Evolutionary conservation across 768 basidiomycete genomes (phyloP), one percentile per base, ranked within the genome.

Genomic region (Suillus alpinus): DNA sequence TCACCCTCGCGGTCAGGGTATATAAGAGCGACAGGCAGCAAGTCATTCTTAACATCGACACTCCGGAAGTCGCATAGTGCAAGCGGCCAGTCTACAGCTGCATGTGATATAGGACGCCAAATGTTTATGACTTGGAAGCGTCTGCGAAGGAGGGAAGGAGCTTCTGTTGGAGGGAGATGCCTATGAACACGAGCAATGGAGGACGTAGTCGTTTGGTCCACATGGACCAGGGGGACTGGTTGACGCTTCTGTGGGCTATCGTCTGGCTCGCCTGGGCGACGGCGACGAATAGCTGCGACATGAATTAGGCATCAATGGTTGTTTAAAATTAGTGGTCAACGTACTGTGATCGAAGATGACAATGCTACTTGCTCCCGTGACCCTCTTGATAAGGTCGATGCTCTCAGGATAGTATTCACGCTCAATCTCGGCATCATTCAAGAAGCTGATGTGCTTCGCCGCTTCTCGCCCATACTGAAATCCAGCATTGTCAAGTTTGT

Each of bases 91-190:
- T 83, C 83, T n/a, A 68, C 66, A 2, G 81, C 81, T 2, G 75
- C 64, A 61, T 79, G 70, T 18, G 72, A 65, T 65, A 84, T 81
- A 1, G 83, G 83, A 23, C 83, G 76, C 83, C 83, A 84, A 59
- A 84, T 68, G 68, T 83, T 83, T 62, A 84, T 76, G 62, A 84
- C 80, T 64, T 83, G 81, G 69, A 81, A 83, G 61, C 82, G 80
- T 26, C 73, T 68, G 62, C 75, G 67, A 39, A 82, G 73, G 53
- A 82, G 65, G 46, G 37, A 69, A 63, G 72, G 72, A 0, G 73
- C 80, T 43, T 82, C 80, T 50, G 66, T 70, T 2, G 70, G 58
- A 0, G 81, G 78, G 13, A 80, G 74, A 63, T 83, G 80, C 39
- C 74, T 75, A 39, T 73, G 70, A 14, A 83, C 82, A 4, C 80